Evolutionary conservation across 805 yeast genomes (phyloP).

Genomic region (Hagleromyces aurorensis): DNA sequence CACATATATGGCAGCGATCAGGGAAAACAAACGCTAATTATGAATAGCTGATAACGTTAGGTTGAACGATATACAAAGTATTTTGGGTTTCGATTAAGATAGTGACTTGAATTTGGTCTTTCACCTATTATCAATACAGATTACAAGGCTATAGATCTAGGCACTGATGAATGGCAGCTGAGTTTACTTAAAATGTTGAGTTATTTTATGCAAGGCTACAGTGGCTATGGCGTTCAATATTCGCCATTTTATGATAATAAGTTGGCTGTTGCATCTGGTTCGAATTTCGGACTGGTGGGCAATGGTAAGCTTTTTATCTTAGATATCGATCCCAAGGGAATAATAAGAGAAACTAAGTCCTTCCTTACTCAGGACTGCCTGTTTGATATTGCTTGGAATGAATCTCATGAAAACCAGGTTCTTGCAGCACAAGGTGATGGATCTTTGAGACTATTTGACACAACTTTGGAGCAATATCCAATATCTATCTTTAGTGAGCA

Average conservation of each 20-base stretch:
- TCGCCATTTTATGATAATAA: slow-evolving; percentile 89
- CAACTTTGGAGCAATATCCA: slow-evolving; percentile 58
- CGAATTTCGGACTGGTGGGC: slow-evolving; percentile 91
- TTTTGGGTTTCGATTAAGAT: no score
- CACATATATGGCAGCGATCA: no score
- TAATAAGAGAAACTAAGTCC: slow-evolving; percentile 41
- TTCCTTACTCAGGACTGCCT: slow-evolving; percentile 93
- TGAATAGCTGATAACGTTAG: no score
- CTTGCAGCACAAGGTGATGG: slow-evolving; percentile 89
- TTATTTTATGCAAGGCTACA: slow-evolving; percentile 68
- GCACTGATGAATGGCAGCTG: no score
- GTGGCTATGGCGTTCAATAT: slow-evolving; percentile 82
- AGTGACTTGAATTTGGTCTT: no score
- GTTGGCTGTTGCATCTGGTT: slow-evolving; percentile 81
- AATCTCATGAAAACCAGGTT: slow-evolving; percentile 78
- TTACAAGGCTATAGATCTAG: no score
- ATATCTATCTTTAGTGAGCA: slow-evolving; percentile 74
- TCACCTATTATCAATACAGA: no score
- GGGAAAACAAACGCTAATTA: no score
- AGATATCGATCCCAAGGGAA: slow-evolving; percentile 60
- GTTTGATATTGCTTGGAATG: slow-evolving; percentile 87
- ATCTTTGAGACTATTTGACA: slow-evolving; percentile 71
- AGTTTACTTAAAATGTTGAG: slow-evolving; percentile 53
- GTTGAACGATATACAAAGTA: no score
- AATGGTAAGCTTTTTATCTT: slow-evolving; percentile 76